Conservation (phyloP, 2,329 filamentous ascomycete genomes). For the Fusarium temperatum region DNA sequence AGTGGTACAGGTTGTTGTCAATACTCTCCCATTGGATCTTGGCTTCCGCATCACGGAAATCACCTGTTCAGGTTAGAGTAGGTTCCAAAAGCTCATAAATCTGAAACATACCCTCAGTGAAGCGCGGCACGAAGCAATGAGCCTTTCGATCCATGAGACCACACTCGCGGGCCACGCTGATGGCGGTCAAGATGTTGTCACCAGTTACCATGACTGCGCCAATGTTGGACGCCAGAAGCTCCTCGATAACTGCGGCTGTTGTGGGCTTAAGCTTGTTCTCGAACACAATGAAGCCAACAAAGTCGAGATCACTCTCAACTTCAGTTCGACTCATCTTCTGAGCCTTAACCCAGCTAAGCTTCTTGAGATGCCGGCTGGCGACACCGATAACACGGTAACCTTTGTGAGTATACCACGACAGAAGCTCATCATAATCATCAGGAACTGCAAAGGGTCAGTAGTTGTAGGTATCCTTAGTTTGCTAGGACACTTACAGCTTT, state of each 20-base stretch:
- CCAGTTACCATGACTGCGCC: conserved; percentile 96
- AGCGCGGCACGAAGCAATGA: conserved; percentile 93
- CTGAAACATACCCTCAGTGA: conserved; percentile 70
- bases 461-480: no score
- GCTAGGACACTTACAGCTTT: conserved; percentile 70
- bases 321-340: conserved; percentile 92
- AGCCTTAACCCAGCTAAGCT: conserved; percentile 91
- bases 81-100: background rate
- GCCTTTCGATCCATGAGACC: conserved; percentile 80
- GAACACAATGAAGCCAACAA: conserved; percentile 96
- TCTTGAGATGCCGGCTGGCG: conserved; percentile 86
- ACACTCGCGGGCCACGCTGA: conserved; percentile 94
- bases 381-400: conserved; percentile 97
- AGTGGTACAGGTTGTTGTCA: conserved; percentile 80
- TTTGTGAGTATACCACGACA: conserved; percentile 92
- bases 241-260: conserved; percentile 81
- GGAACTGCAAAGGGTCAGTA: conserved; percentile 45
- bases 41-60: conserved; percentile 76
- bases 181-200: conserved; percentile 96
- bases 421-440: conserved; percentile 85
- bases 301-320: conserved; percentile 84
- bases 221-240: conserved; percentile 84
- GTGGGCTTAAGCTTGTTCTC: conserved; percentile 97
- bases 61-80: conserved; percentile 56
- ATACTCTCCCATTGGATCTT: conserved; percentile 91